These are phyloP conservation scores for Mariannaea elegans DNA, from an alignment of 2,329 filamentous ascomycete genomes.

Conservation along the genomic window DNA sequence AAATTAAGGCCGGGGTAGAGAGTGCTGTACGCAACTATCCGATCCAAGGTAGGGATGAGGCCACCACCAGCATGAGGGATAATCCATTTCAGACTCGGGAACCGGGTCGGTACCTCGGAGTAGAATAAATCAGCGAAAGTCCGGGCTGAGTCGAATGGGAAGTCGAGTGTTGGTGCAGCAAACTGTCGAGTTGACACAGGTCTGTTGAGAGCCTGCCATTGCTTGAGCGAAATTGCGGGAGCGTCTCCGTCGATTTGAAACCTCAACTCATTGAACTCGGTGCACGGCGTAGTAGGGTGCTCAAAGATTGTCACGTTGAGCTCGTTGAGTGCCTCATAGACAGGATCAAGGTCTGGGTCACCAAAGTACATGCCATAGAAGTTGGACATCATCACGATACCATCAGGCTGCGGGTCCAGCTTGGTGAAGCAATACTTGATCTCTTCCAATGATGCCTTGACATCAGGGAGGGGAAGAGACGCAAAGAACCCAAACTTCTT, in stretches of 20 bases:
- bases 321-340: slow-evolving; percentile 59
- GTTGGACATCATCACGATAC: slow-evolving; percentile 62
- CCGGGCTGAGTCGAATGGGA: slow-evolving; percentile 35
- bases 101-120: slow-evolving; percentile 32
- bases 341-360: slow-evolving; percentile 51
- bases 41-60: slow-evolving; percentile 35
- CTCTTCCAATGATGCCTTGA: slow-evolving; percentile 56
- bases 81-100: slow-evolving; percentile 37
- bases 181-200: slow-evolving; percentile 24
- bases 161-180: slow-evolving; percentile 30
- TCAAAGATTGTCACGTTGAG: slow-evolving; percentile 60
- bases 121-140: slow-evolving; percentile 33
- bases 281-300: slow-evolving; percentile 62
- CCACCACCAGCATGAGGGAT: slow-evolving; percentile 39
- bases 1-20: slow-evolving; percentile 24
- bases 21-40: slow-evolving; percentile 17
- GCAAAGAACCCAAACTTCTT: slow-evolving; percentile 59
- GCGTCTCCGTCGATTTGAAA: slow-evolving; percentile 20
- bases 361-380: slow-evolving; percentile 62
- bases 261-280: slow-evolving; percentile 28
- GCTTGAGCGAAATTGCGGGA: slow-evolving; percentile 8
- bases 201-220: slow-evolving; percentile 33
- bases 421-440: slow-evolving; percentile 53
- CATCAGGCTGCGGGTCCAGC: slow-evolving; percentile 53
- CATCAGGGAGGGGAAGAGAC: slow-evolving; percentile 60